These are phyloP conservation scores for Conringia planisiliqua DNA, from an alignment of 345 rosid species.

Conservation along the genomic window DNA sequence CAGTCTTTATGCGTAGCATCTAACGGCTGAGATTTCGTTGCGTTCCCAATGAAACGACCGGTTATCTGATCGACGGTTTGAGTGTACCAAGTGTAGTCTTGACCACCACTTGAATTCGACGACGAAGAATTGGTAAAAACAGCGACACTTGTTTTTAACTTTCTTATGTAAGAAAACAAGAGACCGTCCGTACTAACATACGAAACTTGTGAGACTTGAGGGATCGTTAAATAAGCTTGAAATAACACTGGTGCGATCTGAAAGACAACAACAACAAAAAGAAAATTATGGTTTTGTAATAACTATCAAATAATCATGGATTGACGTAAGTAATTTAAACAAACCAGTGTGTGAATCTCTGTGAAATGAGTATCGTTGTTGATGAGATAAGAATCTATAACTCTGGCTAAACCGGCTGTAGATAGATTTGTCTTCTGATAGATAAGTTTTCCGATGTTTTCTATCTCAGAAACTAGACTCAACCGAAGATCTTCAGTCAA, in stretches of 20 bases:
- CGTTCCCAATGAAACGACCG: conserved; percentile 8
- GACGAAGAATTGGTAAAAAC: conserved; percentile 21
- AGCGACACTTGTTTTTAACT: conserved; percentile 8
- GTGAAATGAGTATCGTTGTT: neutral
- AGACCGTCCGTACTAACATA: conserved; percentile 17
- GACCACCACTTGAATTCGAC: neutral
- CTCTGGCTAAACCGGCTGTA: conserved; percentile 20
- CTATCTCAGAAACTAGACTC: conserved; percentile 18
- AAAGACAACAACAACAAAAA: neutral
- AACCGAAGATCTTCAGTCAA: conserved; percentile 6
- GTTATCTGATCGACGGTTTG: conserved; percentile 28
- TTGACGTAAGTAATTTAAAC: neutral
- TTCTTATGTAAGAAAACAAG: conserved; percentile 13
- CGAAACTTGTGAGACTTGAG: conserved; percentile 29
- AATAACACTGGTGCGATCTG: conserved; percentile 28
- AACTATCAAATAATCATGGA: neutral
- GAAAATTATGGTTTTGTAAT: neutral
- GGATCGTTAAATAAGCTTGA: conserved; percentile 23
- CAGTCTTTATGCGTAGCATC: conserved; percentile 10
- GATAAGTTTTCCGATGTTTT: conserved; percentile 7
- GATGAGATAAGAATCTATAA: conserved; percentile 19
- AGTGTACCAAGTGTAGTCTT: conserved; percentile 27
- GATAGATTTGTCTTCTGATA: neutral
- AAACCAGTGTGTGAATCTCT: conserved; percentile 25
- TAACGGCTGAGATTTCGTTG: conserved; percentile 1